Evolutionary conservation across 164 flowering plant species (phyloP), one percentile per base, ranked within the genome.

Genomic region (Tetrastigma voinierianum): DNA sequence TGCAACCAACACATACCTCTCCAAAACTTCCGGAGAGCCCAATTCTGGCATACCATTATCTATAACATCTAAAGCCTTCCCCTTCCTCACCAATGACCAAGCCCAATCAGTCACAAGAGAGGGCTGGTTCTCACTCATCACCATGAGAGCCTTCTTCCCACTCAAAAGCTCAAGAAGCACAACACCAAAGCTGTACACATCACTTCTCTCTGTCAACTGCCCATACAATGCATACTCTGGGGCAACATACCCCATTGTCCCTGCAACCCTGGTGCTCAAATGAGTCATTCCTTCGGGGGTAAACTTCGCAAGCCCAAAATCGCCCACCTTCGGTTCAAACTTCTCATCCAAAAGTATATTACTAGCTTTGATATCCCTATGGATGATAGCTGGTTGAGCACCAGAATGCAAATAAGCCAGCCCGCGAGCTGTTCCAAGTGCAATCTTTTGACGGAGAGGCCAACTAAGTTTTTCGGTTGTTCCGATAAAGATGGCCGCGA

Each of bases 181-280:
- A 61, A 91, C 90, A 54, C 96, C 97, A 69, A 87, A 93, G 75
- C 97, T 89, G 58, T 83, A 90, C 23, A 90, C 96, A 73, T 89
- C 96, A 24, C 93, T 86, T 59, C 89, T 84, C 68, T 93, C 97
- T 0, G 97, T 89, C 63, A 93, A 67, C 46, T 93, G 93, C 46
- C 98, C 97, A 59, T 89, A 91, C 63, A 91, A 66, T 0, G 97
- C 97, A 77, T 93, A 93, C 74, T 93, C 98, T 6, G 98, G 98
- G 0, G 98, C 94, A 59, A 91, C 91, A 78, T 91, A 93, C n/a
- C 98, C 98, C 83, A 91, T 78, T 9, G 97, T 93, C 55, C 98
- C 97, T 1, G 96, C 96, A 47, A 93, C 96, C 70, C 91, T 71
- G 2, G 98, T 93, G 77, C 96, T 93, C 83, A 89, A 19, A 75